These are phyloP conservation scores for Hamamelis virginiana DNA, from an alignment of 164 flowering plant genomes.

Conservation along the genomic window DNA sequence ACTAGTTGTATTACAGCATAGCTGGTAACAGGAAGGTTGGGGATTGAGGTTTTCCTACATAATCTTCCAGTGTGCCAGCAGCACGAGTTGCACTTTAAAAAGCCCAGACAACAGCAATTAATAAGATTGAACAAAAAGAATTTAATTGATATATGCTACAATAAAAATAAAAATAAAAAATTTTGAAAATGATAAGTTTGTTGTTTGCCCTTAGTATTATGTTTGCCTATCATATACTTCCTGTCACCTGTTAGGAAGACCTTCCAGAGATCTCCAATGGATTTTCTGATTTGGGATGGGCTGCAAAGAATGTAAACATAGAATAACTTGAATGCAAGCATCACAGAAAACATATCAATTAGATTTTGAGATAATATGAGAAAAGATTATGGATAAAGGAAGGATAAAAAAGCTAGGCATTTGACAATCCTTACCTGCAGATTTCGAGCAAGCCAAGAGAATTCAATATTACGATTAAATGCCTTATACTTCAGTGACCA, in stretches of 20 bases:
- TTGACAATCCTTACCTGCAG: constrained; percentile 56
- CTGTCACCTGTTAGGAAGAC: constrained; percentile 83
- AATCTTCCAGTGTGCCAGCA: no score
- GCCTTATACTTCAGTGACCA: constrained; percentile 88
- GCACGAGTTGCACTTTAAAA: no score
- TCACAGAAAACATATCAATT: neutral
- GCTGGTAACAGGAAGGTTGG: no score
- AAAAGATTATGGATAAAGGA: neutral
- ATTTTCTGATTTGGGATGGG: constrained; percentile 92
- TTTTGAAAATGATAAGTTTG: neutral
- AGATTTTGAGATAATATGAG: neutral
- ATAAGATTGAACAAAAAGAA: no score
- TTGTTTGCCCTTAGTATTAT: neutral
- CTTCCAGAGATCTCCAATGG: constrained; percentile 90
- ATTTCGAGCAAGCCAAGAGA: constrained; percentile 89
- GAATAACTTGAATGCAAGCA: neutral
- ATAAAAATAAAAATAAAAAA: no score
- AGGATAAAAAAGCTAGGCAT: neutral
- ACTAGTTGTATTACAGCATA: no score
- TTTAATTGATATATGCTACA: no score
- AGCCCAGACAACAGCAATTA: no score
- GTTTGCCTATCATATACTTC: neutral
- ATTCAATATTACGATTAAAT: constrained; percentile 80
- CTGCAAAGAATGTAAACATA: constrained; percentile 37
- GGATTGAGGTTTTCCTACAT: no score